Percentiles rank a stretch among this genome's conserved stretches.
These are phyloP conservation scores for Colletotrichum phormii DNA, from an alignment of 2,329 filamentous ascomycete genomes.

Conservation along the genomic window DNA sequence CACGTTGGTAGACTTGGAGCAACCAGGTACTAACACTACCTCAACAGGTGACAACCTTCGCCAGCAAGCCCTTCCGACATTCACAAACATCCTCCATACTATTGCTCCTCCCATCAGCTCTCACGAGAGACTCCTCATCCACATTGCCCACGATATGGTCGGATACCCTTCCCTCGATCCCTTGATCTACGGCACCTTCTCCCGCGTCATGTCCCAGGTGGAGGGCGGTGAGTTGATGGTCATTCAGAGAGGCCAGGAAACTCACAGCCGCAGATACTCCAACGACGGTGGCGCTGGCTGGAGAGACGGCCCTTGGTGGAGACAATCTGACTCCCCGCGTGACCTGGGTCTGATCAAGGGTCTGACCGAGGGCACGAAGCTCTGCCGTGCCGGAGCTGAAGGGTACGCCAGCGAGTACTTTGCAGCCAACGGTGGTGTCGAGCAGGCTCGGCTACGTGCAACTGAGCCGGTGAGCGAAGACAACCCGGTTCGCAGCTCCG, in stretches of 20 bases:
- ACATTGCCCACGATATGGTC: conserved; percentile 95
- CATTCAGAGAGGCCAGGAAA: conserved; percentile 92
- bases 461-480: conserved; percentile 82
- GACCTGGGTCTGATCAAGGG: conserved; percentile 85
- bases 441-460: conserved; percentile 82
- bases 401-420: conserved; percentile 90
- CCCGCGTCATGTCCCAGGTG: conserved; percentile 97
- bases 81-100: conserved; percentile 93
- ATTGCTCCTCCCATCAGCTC: conserved; percentile 96
- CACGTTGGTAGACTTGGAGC: neutral
- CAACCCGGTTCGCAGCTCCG: conserved; percentile 91
- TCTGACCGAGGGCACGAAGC: conserved; percentile 87
- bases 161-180: conserved; percentile 96
- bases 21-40: neutral
- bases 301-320: conserved; percentile 98
- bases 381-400: conserved; percentile 90
- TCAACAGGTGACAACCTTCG: conserved; percentile 83
- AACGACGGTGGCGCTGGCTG: conserved; percentile 74
- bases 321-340: conserved; percentile 75
- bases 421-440: conserved; percentile 79
- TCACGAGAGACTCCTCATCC: conserved; percentile 95
- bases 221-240: conserved; percentile 96
- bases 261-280: conserved; percentile 75
- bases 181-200: conserved; percentile 90
- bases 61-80: conserved; percentile 89